phyloP scores from a whole-genome alignment of 2,329 filamentous ascomycete genomes.

The Scedosporium minutisporum region DNA sequence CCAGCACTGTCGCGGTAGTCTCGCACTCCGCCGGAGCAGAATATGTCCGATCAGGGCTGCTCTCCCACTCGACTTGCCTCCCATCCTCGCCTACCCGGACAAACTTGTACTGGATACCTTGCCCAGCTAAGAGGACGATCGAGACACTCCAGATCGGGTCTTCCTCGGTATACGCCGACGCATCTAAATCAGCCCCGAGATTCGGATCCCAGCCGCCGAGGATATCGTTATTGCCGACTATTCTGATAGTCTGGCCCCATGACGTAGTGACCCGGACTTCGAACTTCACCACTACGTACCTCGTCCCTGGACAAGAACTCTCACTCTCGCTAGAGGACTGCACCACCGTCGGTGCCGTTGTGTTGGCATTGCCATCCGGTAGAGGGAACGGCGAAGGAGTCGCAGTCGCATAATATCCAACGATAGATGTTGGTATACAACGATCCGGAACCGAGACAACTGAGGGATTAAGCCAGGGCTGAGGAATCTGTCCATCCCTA shows the following conservation, averaged over 20 bases:
- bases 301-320: background rate
- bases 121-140: constrained; percentile 17
- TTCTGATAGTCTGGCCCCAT: constrained; percentile 54
- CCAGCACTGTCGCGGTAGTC: background rate
- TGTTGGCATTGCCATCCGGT: background rate
- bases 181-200: constrained; percentile 38
- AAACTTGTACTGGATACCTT: constrained; percentile 49
- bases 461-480: constrained; percentile 40
- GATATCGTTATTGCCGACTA: constrained; percentile 36
- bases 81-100: constrained; percentile 42
- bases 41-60: constrained; percentile 33
- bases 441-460: constrained; percentile 28
- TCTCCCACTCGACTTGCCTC: constrained; percentile 43
- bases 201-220: constrained; percentile 24
- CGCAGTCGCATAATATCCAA: background rate
- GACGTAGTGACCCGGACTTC: constrained; percentile 45
- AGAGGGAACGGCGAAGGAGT: background rate
- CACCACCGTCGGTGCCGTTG: background rate
- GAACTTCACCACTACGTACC: constrained; percentile 41
- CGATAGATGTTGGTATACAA: constrained; percentile 25
- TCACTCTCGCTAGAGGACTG: background rate
- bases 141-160: constrained; percentile 46
- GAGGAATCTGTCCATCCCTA: constrained; percentile 37
- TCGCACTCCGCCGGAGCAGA: constrained; percentile 11
- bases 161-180: constrained; percentile 38